Evolutionary conservation across 2,329 filamentous ascomycete genomes (phyloP).

Genomic region (Chaetomiaceae sp.): DNA sequence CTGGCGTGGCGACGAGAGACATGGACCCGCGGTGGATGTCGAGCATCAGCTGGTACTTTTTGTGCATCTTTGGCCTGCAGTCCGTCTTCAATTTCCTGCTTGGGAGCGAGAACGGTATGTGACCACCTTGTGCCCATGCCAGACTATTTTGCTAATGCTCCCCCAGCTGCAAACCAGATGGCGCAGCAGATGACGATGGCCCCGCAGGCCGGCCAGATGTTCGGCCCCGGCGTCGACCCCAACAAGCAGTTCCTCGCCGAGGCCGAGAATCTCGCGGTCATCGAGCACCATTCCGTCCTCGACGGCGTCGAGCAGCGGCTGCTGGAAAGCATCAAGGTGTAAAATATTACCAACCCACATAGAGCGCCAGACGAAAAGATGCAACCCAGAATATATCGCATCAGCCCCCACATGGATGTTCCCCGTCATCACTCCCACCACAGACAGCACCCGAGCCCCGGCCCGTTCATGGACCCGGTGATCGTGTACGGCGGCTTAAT

Average conservation of each 20-base stretch:
- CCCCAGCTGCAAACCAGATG: conserved; percentile 80
- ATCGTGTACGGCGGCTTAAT: conserved; percentile 69
- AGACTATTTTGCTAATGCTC: background rate
- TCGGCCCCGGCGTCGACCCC: conserved; percentile 87
- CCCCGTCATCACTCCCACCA: conserved; percentile 52
- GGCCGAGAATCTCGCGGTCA: conserved; percentile 90
- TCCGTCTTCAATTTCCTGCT: conserved; percentile 96
- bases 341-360: conserved; percentile 26
- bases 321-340: conserved; percentile 50
- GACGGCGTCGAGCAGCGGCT: conserved; percentile 84
- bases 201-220: conserved; percentile 66
- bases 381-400: background rate
- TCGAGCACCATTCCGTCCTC: conserved; percentile 89
- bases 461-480: conserved; percentile 59
- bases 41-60: conserved; percentile 97
- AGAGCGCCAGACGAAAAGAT: background rate
- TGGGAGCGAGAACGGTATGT: conserved; percentile 88
- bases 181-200: conserved; percentile 84
- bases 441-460: conserved; percentile 57
- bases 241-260: conserved; percentile 93
- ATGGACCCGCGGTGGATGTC: conserved; percentile 98
- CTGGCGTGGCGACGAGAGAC: conserved; percentile 90
- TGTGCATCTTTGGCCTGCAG: conserved; percentile 94
- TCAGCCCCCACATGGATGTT: too few relatives aligned
- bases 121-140: background rate